Conservation (phyloP, 2,329 filamentous ascomycete genomes). For the Pseudogymnoascus sp. region DNA sequence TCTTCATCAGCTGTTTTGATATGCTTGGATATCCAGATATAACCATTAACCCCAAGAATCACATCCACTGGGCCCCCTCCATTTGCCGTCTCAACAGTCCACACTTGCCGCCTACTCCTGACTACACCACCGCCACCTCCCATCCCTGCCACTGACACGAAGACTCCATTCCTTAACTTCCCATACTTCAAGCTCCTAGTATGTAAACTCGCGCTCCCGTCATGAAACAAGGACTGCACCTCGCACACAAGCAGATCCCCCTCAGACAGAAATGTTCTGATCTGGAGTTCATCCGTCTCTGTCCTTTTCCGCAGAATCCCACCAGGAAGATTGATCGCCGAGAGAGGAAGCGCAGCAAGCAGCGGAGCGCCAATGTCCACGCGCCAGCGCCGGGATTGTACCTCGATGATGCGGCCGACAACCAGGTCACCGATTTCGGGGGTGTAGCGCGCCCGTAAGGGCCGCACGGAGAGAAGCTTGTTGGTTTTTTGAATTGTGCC, state of each 20-base stretch:
- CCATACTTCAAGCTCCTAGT: slow-evolving; percentile 89
- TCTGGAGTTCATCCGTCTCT: slow-evolving; percentile 93
- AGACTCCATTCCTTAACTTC: slow-evolving; percentile 88
- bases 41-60: slow-evolving; percentile 89
- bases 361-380: slow-evolving; percentile 87
- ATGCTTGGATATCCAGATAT: slow-evolving; percentile 90
- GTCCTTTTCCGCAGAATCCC: slow-evolving; percentile 87
- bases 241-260: slow-evolving; percentile 91
- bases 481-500: slow-evolving; percentile 90
- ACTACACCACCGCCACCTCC: slow-evolving; percentile 78
- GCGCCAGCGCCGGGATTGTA: slow-evolving; percentile 89
- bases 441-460: slow-evolving; percentile 84
- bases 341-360: slow-evolving; percentile 76
- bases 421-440: slow-evolving; percentile 96
- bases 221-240: slow-evolving; percentile 79
- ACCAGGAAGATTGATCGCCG: slow-evolving; percentile 87
- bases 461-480: slow-evolving; percentile 87
- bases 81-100: slow-evolving; percentile 59
- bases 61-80: slow-evolving; percentile 67
- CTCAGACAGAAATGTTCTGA: slow-evolving; percentile 93
- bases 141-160: slow-evolving; percentile 71
- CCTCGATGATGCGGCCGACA: slow-evolving; percentile 85
- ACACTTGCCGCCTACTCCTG: slow-evolving; percentile 74
- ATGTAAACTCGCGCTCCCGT: slow-evolving; percentile 81
- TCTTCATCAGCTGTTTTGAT: slow-evolving; percentile 46